Evolutionary conservation across 495 filamentous ascomycete species (phyloP), one percentile per base, ranked within the genome.

Genomic region (Opeltia flavorubescens): DNA sequence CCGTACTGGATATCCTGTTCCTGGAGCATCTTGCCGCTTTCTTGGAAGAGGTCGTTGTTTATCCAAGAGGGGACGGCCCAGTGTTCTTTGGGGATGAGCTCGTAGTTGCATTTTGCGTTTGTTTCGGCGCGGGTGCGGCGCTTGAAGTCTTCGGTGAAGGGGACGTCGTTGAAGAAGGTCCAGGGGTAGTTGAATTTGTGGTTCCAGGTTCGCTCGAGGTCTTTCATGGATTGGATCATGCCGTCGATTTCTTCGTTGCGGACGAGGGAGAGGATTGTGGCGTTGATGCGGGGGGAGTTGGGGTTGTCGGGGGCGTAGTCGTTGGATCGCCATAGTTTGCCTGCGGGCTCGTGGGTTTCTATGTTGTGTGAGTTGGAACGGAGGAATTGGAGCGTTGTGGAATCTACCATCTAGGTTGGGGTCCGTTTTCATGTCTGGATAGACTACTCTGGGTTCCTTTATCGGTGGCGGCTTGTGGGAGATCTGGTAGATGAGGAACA

Each of bases 161-260:
- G 83, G 25, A 80, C 80, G 58, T 98, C 91, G 66, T 99, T 99
- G 70, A 99, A 89, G 65, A 99, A 96, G 39, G 87, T 95, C 83
- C 91, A 99, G 13, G 93, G 93, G 63, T 96, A 99, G 66, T 99
- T 96, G 74, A 96, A 99, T 60, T 96, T 99, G 68, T 77, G 72
- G 60, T 99, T 99, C 85, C 87, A 99, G 6, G 89, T 95, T 50
- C 85, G 66, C 65, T 99, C 93, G 43, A 96, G 70, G 60, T 96
- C 89, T 34, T 65, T 64, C 82, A 99, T 99, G 5, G 84, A 80
- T 54, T 79, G 75, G 23, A 99, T 62, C 71, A 96, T 80, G 12
- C 81, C 84, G 21, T 77, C 61, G 7, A 95, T 58, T 66, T 99
- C 93, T 53, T 82, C 76, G 56, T 99, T 96, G 43, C 93, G 80